These are phyloP conservation scores for Aspergillus quadricinctus DNA, from an alignment of 2,329 filamentous ascomycete species.

Conservation along the genomic window DNA sequence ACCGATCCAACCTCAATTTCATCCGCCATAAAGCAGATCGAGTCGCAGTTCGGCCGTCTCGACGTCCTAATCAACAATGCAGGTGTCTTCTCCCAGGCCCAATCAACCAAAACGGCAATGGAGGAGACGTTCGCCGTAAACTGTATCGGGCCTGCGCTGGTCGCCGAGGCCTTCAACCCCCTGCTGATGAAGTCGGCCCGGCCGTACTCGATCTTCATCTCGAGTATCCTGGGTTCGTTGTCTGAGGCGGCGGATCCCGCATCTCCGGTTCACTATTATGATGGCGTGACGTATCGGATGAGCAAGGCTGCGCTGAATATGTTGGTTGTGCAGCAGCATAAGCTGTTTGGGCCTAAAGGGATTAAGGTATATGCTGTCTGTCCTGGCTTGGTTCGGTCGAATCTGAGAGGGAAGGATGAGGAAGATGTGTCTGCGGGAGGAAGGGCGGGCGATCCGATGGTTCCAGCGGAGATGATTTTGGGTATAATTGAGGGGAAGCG, in stretches of 20 bases:
- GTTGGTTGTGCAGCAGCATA: slow-evolving; percentile 39
- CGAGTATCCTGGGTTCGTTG: slow-evolving; percentile 34
- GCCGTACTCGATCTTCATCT: slow-evolving; percentile 41
- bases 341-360: background rate
- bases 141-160: slow-evolving; percentile 34
- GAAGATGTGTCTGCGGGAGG: slow-evolving; percentile 17
- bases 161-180: slow-evolving; percentile 35
- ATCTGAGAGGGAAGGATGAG: slow-evolving; percentile 21
- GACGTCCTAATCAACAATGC: slow-evolving; percentile 21
- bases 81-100: slow-evolving; percentile 1
- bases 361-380: slow-evolving; percentile 26
- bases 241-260: slow-evolving; percentile 22
- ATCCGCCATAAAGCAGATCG: slow-evolving; percentile 52
- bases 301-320: slow-evolving; percentile 46
- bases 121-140: slow-evolving; percentile 36
- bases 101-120: slow-evolving; percentile 23
- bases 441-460: slow-evolving; percentile 19
- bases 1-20: slow-evolving; percentile 47
- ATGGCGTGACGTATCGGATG: slow-evolving; percentile 34
- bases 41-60: slow-evolving; percentile 46
- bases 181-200: slow-evolving; percentile 23
- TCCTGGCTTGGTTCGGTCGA: slow-evolving; percentile 27
- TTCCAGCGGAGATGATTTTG: slow-evolving; percentile 21
- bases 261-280: slow-evolving; percentile 20
- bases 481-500: slow-evolving; percentile 24